phyloP scores from a whole-genome alignment of 306 rosid species.

The Castanea crenata region DNA sequence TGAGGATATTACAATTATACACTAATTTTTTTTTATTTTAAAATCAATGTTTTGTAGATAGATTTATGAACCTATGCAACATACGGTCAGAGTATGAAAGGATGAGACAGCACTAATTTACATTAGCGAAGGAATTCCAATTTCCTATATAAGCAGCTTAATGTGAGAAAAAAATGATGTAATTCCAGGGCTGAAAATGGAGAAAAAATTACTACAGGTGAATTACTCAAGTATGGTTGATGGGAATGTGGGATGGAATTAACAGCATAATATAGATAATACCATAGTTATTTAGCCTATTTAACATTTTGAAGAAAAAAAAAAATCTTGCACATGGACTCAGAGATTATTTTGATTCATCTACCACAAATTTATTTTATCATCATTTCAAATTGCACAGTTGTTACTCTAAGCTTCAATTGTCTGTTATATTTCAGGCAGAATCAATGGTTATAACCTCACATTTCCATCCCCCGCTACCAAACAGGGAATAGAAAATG shows the following conservation, averaged over 20 bases:
- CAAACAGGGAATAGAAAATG: background rate
- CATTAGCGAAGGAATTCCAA: background rate
- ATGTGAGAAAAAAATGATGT: background rate
- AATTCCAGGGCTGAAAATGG: background rate
- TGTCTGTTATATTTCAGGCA: background rate
- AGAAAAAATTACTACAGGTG: background rate
- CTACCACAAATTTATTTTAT: background rate
- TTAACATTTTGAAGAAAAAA: background rate
- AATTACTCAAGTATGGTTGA: background rate
- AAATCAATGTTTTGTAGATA: background rate
- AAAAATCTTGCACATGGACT: background rate
- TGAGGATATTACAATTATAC: background rate
- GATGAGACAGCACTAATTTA: background rate
- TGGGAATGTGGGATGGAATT: background rate
- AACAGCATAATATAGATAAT: background rate
- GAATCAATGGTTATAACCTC: background rate
- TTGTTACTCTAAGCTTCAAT: background rate
- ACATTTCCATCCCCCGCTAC: background rate
- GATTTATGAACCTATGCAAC: background rate
- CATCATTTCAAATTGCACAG: background rate
- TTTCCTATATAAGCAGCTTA: background rate
- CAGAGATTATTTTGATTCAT: background rate
- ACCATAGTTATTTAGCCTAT: background rate
- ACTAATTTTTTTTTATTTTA: no score
- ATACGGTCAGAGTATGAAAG: constrained; percentile 1